These are phyloP conservation scores for Kodamaea fungicola DNA, from an alignment of 1,139 yeast species.

Conservation along the genomic window DNA sequence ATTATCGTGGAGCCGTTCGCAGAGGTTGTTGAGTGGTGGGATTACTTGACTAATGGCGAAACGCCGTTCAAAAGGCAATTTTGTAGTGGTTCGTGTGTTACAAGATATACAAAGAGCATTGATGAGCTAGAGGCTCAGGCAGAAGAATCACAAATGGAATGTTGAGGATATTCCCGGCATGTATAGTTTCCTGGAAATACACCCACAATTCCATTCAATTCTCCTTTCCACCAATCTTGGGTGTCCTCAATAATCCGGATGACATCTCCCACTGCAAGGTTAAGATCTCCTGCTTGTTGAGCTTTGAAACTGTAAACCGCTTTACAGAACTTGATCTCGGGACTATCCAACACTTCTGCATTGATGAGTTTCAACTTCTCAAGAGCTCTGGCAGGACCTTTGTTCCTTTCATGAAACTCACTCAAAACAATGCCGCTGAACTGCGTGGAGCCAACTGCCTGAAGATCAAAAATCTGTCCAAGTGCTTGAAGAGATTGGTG, in stretches of 20 bases:
- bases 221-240: slow-evolving; percentile 64
- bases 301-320: slow-evolving; percentile 34
- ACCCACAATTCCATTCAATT: slow-evolving; percentile 45
- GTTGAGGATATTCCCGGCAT: background rate
- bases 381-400: slow-evolving; percentile 14
- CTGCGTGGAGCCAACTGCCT: slow-evolving; percentile 8
- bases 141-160: slow-evolving; percentile 6
- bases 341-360: background rate
- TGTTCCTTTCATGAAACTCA: slow-evolving; percentile 11
- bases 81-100: slow-evolving; percentile 43
- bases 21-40: slow-evolving; percentile 62
- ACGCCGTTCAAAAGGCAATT: slow-evolving; percentile 46
- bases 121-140: slow-evolving; percentile 1
- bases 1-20: slow-evolving; percentile 50
- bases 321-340: slow-evolving; percentile 16
- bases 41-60: slow-evolving; percentile 35
- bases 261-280: slow-evolving; percentile 47
- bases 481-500: slow-evolving; percentile 16
- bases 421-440: slow-evolving; percentile 9
- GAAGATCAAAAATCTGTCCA: slow-evolving; percentile 11
- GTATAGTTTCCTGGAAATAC: slow-evolving; percentile 58
- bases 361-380: slow-evolving; percentile 20
- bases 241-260: slow-evolving; percentile 41
- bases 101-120: slow-evolving; percentile 13
- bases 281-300: slow-evolving; percentile 42